Conservation (phyloP, 495 filamentous ascomycete genomes). For the Aspergillus biplanus region DNA sequence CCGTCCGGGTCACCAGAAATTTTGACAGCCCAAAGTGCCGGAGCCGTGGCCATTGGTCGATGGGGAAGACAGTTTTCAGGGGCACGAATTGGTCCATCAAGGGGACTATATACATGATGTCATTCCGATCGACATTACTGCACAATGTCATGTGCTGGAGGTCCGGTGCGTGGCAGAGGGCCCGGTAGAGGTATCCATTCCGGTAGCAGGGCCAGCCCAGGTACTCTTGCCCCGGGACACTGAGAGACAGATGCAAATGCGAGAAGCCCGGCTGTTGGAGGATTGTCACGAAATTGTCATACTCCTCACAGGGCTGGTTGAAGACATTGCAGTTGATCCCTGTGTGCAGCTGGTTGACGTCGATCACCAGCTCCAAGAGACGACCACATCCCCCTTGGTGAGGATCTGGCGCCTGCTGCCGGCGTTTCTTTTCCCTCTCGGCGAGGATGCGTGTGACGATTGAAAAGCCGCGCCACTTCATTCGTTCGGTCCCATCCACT, state of each 20-base stretch:
- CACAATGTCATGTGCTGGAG: conserved; percentile 21
- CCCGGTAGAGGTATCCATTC: conserved; percentile 14
- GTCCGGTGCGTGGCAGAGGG: conserved; percentile 18
- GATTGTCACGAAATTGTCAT: conserved; percentile 21
- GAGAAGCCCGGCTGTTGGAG: conserved; percentile 25
- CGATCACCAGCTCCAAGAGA: conserved; percentile 27
- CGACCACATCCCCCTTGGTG: conserved; percentile 12
- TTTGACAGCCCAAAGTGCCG: conserved; percentile 33
- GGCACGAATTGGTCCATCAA: conserved; percentile 14
- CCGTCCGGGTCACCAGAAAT: conserved; percentile 25
- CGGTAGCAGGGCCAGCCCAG: conserved; percentile 20
- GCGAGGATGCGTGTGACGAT: conserved; percentile 25
- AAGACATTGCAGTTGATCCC: conserved; percentile 28
- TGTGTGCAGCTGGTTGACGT: conserved; percentile 23
- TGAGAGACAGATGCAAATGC: conserved; percentile 23
- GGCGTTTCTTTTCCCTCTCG: neutral
- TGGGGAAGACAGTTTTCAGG: conserved; percentile 26
- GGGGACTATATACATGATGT: neutral
- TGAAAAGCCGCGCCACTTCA: conserved; percentile 25
- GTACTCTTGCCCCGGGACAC: conserved; percentile 12
- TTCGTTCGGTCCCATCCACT: neutral
- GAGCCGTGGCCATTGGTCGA: conserved; percentile 28
- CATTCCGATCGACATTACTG: conserved; percentile 6
- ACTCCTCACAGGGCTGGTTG: conserved; percentile 28
- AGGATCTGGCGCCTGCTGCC: neutral